phyloP scores from a whole-genome alignment of 495 filamentous ascomycete species.

The Talaromyces proteolyticus region DNA sequence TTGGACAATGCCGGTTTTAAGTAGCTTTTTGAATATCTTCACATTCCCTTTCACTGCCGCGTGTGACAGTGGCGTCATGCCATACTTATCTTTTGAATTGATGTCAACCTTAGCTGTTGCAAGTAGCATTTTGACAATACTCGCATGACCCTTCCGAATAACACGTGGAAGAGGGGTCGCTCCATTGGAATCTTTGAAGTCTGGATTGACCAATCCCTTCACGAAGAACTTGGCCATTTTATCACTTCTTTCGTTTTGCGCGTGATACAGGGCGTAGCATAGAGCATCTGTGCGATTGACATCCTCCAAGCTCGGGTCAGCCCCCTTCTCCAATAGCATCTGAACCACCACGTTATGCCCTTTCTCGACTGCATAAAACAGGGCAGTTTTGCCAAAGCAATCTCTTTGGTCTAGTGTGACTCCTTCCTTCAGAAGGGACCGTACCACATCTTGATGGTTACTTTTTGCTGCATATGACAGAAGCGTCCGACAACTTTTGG shows the following conservation, averaged over 20 bases:
- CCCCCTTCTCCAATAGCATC: slow-evolving; percentile 22
- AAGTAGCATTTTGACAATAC: slow-evolving; percentile 12
- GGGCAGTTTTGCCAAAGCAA: slow-evolving; percentile 14
- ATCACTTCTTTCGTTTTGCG: background rate
- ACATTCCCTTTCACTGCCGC: slow-evolving; percentile 16
- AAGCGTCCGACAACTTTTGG: slow-evolving; percentile 10
- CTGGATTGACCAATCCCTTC: background rate
- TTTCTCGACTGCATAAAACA: slow-evolving; percentile 17
- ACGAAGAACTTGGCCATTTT: slow-evolving; percentile 10
- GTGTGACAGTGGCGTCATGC: slow-evolving; percentile 13
- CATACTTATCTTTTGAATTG: slow-evolving; percentile 12
- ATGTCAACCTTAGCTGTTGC: slow-evolving; percentile 10
- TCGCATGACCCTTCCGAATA: slow-evolving; percentile 10
- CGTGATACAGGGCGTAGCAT: background rate
- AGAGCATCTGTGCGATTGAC: background rate
- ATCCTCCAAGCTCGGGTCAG: no score
- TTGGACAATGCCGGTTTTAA: background rate
- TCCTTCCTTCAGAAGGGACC: slow-evolving; percentile 15
- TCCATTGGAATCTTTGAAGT: slow-evolving; percentile 8
- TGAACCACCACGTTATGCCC: slow-evolving; percentile 23
- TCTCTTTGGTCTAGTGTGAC: slow-evolving; percentile 17
- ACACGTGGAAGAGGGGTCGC: slow-evolving; percentile 15
- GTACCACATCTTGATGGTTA: slow-evolving; percentile 14
- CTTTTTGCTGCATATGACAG: slow-evolving; percentile 8
- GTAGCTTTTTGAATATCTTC: slow-evolving; percentile 10